Conservation (phyloP, 1,284 basidiomycete species). For the Violaceomyces palustris region DNA sequence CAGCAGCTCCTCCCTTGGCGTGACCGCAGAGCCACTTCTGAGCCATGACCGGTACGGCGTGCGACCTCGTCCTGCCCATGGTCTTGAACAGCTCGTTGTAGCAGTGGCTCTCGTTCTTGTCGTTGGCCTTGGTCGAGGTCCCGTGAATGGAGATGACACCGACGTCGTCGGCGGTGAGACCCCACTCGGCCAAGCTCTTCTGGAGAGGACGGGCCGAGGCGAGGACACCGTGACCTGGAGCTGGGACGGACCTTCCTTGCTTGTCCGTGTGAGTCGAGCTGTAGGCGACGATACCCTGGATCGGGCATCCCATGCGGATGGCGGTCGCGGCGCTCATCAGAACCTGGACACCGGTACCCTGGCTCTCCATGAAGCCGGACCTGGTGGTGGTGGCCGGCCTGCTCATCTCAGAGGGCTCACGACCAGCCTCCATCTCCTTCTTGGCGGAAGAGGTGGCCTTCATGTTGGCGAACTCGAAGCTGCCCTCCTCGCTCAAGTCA, state of each 20-base stretch:
- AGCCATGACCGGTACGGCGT: constrained; percentile 91
- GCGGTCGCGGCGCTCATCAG: constrained; percentile 96
- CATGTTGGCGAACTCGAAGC: constrained; percentile 94
- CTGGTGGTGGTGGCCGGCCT: constrained; percentile 93
- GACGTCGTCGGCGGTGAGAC: constrained; percentile 84
- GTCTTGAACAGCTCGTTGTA: constrained; percentile 90
- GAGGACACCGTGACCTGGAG: constrained; percentile 48
- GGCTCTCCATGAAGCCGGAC: constrained; percentile 70
- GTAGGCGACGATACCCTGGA: constrained; percentile 88
- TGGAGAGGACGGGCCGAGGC: constrained; percentile 64
- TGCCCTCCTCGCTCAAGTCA: constrained; percentile 93
- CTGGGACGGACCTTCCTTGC: constrained; percentile 84
- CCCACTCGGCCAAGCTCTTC: constrained; percentile 92
- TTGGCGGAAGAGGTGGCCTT: constrained; percentile 96
- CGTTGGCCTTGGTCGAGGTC: constrained; percentile 93
- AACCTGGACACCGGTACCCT: constrained; percentile 92
- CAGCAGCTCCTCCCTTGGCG: constrained; percentile 61
- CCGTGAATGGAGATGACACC: constrained; percentile 77
- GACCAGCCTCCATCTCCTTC: constrained; percentile 95
- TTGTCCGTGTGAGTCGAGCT: constrained; percentile 92
- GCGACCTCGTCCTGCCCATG: constrained; percentile 81
- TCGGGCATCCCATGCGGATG: constrained; percentile 84
- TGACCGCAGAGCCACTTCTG: constrained; percentile 71
- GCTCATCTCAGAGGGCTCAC: constrained; percentile 95
- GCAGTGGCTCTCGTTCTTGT: constrained; percentile 95